phyloP scores from a whole-genome alignment of 257 asterid species.

The Scutellaria baicalensis region DNA sequence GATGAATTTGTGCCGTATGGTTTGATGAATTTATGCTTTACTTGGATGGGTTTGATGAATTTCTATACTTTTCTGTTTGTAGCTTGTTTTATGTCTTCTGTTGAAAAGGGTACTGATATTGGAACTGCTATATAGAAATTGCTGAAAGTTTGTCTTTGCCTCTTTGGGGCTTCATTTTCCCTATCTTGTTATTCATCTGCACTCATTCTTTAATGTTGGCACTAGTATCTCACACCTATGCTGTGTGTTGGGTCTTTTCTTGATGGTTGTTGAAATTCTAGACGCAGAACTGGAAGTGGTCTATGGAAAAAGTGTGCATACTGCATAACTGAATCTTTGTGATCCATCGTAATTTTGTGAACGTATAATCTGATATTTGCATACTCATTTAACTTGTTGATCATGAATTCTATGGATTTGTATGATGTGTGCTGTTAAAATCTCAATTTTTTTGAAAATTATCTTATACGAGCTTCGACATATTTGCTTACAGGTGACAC shows the following conservation, averaged over 20 bases:
- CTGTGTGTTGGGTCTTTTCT: not conserved
- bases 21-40: not conserved
- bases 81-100: not conserved
- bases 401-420: not conserved
- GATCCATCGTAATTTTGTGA: not conserved
- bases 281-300: not conserved
- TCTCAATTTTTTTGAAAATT: not conserved
- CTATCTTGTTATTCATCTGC: not conserved
- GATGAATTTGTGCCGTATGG: not conserved
- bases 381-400: not conserved
- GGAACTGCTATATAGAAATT: not conserved
- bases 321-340: not conserved
- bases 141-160: not conserved
- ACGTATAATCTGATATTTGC: not conserved
- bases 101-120: not conserved
- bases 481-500: constrained; percentile 36
- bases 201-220: not conserved
- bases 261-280: not conserved
- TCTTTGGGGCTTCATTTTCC: not conserved
- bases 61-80: not conserved
- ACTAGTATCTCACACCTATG: not conserved
- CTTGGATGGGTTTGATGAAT: not conserved
- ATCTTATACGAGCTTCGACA: constrained; percentile 16
- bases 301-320: not conserved
- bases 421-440: not conserved